These are phyloP conservation scores for Sclerospora graminicola DNA, from an alignment of 352 stramenopile genomes.

Conservation along the genomic window DNA sequence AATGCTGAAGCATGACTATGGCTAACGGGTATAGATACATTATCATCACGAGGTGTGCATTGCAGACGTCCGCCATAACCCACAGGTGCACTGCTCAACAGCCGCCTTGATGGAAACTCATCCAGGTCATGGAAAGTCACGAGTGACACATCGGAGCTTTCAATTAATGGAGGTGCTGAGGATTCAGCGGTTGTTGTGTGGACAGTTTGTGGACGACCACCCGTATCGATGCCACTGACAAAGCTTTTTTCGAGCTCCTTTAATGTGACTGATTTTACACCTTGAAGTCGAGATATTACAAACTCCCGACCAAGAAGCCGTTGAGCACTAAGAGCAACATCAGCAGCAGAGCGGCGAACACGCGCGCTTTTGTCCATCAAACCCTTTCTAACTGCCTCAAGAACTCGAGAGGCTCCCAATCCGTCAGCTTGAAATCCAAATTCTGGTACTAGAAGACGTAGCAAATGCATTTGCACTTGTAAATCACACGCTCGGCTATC, in stretches of 20 bases:
- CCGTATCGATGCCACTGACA: conserved; percentile 27
- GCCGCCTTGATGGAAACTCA: conserved; percentile 28
- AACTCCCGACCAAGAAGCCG: conserved; percentile 60
- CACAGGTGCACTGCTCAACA: conserved; percentile 62
- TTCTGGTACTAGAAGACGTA: conserved; percentile 61
- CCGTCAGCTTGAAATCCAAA: conserved; percentile 69
- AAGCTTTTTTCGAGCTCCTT: conserved; percentile 83
- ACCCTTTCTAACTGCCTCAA: conserved; percentile 33
- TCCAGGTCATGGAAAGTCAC: conserved; percentile 18
- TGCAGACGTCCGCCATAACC: conserved; percentile 48
- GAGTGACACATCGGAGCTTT: too few species aligned
- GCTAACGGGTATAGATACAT: conserved; percentile 1
- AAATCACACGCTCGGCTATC: too few species aligned
- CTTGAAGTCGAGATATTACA: conserved; percentile 57
- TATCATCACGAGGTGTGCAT: conserved; percentile 21
- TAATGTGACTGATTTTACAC: conserved; percentile 63
- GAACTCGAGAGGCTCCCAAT: conserved; percentile 43
- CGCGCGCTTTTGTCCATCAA: conserved; percentile 49
- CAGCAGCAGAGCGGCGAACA: conserved; percentile 56
- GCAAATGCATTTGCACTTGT: conserved; percentile 82
- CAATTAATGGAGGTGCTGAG: too few species aligned
- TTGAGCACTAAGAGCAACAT: conserved; percentile 72
- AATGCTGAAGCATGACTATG: conserved; percentile 22
- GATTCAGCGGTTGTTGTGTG: conserved; percentile 26
- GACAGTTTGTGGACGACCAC: conserved; percentile 51